phyloP scores from a whole-genome alignment of 768 basidiomycete species.

The Pleurotus djamor region DNA sequence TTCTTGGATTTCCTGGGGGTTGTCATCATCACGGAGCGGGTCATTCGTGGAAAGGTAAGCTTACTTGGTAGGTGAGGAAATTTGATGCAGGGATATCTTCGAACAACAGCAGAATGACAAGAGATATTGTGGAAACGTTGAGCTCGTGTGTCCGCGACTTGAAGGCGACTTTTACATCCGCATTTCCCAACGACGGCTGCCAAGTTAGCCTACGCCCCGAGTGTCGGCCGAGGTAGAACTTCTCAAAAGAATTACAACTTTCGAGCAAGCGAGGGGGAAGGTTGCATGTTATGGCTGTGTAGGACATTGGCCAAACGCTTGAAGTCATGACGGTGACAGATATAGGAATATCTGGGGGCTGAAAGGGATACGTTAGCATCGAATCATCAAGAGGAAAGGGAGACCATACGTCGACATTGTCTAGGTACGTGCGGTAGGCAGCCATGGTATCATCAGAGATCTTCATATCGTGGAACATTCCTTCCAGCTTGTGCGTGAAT shows the following conservation, averaged over 20 bases:
- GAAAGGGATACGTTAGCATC: slow-evolving; percentile 10
- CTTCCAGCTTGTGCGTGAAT: slow-evolving; percentile 97
- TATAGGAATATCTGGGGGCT: slow-evolving; percentile 79
- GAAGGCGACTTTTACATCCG: slow-evolving; percentile 84
- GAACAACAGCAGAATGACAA: slow-evolving; percentile 87
- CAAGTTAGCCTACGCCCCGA: slow-evolving; percentile 89
- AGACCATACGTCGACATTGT: slow-evolving; percentile 56
- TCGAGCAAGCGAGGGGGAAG: slow-evolving; percentile 64
- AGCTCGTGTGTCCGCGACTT: slow-evolving; percentile 81
- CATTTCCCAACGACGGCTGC: slow-evolving; percentile 88
- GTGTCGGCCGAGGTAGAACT: slow-evolving; percentile 87
- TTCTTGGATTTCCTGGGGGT: slow-evolving; percentile 73
- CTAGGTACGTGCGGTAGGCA: slow-evolving; percentile 64
- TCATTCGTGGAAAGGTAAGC: too few species aligned
- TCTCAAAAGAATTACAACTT: slow-evolving; percentile 77
- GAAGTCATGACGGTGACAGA: slow-evolving; percentile 94
- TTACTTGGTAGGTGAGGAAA: slow-evolving; percentile 77
- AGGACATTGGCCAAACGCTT: slow-evolving; percentile 92
- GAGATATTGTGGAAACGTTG: slow-evolving; percentile 87
- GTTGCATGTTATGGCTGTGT: slow-evolving; percentile 60
- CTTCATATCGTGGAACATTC: slow-evolving; percentile 98
- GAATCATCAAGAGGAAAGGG: slow-evolving; percentile 2
- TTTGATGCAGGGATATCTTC: slow-evolving; percentile 69
- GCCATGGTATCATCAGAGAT: slow-evolving; percentile 80
- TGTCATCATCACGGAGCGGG: not conserved